A percentile compares a stretch with the other conserved stretches of the same genome.
phyloP scores from a whole-genome alignment of 2,329 filamentous ascomycete genomes.

The Pseudopyrenochaeta lycopersici region DNA sequence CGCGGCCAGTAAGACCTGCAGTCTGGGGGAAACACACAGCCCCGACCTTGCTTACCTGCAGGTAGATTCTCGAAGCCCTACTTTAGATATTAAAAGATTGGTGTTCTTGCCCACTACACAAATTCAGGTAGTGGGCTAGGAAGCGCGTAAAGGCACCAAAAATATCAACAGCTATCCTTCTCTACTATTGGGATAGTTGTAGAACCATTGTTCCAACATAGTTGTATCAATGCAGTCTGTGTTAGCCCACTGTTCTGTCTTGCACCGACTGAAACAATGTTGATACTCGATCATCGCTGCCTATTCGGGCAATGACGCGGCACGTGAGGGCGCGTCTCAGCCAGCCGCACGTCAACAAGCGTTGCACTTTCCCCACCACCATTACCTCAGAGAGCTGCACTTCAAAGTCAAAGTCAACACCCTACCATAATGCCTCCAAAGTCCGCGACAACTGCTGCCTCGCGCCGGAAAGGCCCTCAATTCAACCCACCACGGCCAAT shows the following conservation, averaged over 20 bases:
- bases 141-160: no score
- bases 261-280: slow-evolving; percentile 1
- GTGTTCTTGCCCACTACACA: not conserved
- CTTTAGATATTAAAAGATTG: not conserved
- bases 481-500: slow-evolving; percentile 50
- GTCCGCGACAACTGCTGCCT: slow-evolving; percentile 24
- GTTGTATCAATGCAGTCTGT: no score
- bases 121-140: no score
- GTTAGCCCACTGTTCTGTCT: no score
- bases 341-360: slow-evolving; percentile 2
- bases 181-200: no score
- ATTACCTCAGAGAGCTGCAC: not conserved
- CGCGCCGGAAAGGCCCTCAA: slow-evolving; percentile 42
- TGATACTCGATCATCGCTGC: slow-evolving; percentile 1
- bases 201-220: no score
- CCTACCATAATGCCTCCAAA: slow-evolving; percentile 36
- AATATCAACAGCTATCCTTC: no score
- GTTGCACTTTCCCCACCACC: not conserved
- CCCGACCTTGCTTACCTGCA: not conserved
- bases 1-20: not conserved
- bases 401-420: not conserved
- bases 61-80: not conserved
- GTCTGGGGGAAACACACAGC: not conserved
- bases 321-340: slow-evolving; percentile 17
- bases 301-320: slow-evolving; percentile 4